These are phyloP conservation scores for Pisolithus orientalis DNA, from an alignment of 768 basidiomycete species.

Conservation along the genomic window DNA sequence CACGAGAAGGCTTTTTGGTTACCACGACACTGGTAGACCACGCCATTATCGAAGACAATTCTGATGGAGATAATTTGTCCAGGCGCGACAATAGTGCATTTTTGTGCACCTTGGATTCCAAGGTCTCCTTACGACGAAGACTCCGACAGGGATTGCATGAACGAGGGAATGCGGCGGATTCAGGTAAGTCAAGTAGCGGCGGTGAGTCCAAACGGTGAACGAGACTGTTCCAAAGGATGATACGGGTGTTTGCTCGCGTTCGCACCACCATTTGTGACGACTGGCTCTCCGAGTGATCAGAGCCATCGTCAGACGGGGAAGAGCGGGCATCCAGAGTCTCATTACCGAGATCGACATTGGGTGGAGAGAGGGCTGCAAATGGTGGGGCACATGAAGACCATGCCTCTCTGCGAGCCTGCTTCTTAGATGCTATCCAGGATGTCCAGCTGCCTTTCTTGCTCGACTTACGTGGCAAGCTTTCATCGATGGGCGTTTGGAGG, in stretches of 20 bases:
- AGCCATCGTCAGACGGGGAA: constrained; percentile 33
- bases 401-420: constrained; percentile 21
- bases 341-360: constrained; percentile 16
- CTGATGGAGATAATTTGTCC: constrained; percentile 33
- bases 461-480: constrained; percentile 30
- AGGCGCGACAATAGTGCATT: constrained; percentile 44
- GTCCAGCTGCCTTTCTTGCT: constrained; percentile 48
- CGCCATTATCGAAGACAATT: constrained; percentile 40
- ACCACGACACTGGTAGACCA: constrained; percentile 31
- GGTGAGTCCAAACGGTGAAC: constrained; percentile 33
- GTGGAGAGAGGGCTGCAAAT: constrained; percentile 15
- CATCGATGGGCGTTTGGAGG: constrained; percentile 59
- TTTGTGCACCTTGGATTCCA: constrained; percentile 45
- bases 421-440: constrained; percentile 46
- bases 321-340: constrained; percentile 29
- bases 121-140: constrained; percentile 32
- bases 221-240: constrained; percentile 44
- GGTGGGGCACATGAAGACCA: constrained; percentile 18
- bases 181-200: constrained; percentile 41
- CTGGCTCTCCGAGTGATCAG: constrained; percentile 14
- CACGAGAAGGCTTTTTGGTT: constrained; percentile 27
- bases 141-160: constrained; percentile 41
- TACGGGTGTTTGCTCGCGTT: constrained; percentile 34
- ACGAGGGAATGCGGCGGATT: constrained; percentile 42
- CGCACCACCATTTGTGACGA: constrained; percentile 24